Evolutionary conservation across 768 basidiomycete genomes (phyloP), one percentile per base, ranked within the genome.

Genomic region (Sarcodon aspratus): DNA sequence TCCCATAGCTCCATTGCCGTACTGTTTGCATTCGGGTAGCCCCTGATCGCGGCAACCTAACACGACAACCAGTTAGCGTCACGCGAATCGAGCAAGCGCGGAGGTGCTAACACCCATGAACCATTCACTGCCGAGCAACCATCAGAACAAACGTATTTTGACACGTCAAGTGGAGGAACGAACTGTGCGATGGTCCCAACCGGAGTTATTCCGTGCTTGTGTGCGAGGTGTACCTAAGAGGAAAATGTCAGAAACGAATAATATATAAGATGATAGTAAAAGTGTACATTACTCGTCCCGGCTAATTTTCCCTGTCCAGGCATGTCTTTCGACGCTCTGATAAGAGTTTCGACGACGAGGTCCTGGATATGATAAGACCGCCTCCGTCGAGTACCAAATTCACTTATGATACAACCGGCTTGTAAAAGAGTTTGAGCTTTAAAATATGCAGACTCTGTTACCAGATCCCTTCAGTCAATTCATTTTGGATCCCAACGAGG

Each of bases 101-200:
- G 33, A 51, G 44, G 21, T 32, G 59, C 75, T 64, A 66, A 85
- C 87, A 48, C 80, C 89, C 89, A 92, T 92, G 59, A 85, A 87
- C 89, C 89, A 92, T 67, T 92, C 89, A 60, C 88, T 86, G 50
- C 13, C 45, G 17, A 48, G 44, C 6, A 34, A 46, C 46, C 53
- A n/a, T 49, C 63, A 57, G 50, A 5, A 3, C 15, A 21, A 18
- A 3, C 53, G 35, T 7, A 36, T n/a, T 3, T 32, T 44, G 13
- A 31, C 35, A 45, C 17, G 31, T 32, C 44, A 18, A 32, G 44
- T 21, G 15, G 46, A 12, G 10, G 36, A 18, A 72, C 83, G 57
- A 64, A 91, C 88, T 91, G 89, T 9, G 86, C 88, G 47, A 92
- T 87, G 1, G 89, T 91, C 7, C 93, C 93, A 31, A 87, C 70